Evolutionary conservation across 1,284 basidiomycete genomes (phyloP).

Genomic region (Apiotrichum brassicae): DNA sequence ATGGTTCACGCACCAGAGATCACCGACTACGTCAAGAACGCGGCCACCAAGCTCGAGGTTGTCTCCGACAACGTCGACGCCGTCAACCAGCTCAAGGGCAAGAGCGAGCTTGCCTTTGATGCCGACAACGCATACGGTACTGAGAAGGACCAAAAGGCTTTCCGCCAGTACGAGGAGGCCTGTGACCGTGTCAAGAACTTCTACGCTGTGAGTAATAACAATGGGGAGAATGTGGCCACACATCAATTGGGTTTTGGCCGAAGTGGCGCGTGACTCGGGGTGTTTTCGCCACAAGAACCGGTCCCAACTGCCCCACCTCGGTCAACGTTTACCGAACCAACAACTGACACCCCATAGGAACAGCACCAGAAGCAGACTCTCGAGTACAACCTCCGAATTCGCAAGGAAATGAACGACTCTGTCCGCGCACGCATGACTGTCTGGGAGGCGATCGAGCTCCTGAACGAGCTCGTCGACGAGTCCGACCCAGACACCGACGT

Average conservation of each 20-base stretch:
- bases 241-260: too few relatives aligned
- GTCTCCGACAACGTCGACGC: conserved; percentile 68
- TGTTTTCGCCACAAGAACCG: too few relatives aligned
- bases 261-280: too few relatives aligned
- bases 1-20: conserved; percentile 37
- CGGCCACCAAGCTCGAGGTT: conserved; percentile 53
- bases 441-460: conserved; percentile 86
- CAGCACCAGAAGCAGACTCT: conserved; percentile 87
- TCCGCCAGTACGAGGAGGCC: conserved; percentile 53
- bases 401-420: conserved; percentile 30
- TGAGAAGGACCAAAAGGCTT: conserved; percentile 64
- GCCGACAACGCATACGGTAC: conserved; percentile 61
- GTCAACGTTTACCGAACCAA: not conserved
- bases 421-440: conserved; percentile 49
- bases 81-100: conserved; percentile 46
- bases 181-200: conserved; percentile 81
- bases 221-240: too few relatives aligned
- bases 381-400: conserved; percentile 70
- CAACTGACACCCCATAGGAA: conserved; percentile 51
- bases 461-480: conserved; percentile 81
- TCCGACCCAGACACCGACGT: conserved; percentile 55
- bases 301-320: too few relatives aligned
- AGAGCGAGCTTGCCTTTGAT: conserved; percentile 50
- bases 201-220: conserved; percentile 49
- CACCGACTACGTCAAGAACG: conserved; percentile 30